Percentiles rank a stretch among this genome's conserved stretches.
Evolutionary conservation across 106 monocot genomes (phyloP).

Genomic region (Allium sativum): DNA sequence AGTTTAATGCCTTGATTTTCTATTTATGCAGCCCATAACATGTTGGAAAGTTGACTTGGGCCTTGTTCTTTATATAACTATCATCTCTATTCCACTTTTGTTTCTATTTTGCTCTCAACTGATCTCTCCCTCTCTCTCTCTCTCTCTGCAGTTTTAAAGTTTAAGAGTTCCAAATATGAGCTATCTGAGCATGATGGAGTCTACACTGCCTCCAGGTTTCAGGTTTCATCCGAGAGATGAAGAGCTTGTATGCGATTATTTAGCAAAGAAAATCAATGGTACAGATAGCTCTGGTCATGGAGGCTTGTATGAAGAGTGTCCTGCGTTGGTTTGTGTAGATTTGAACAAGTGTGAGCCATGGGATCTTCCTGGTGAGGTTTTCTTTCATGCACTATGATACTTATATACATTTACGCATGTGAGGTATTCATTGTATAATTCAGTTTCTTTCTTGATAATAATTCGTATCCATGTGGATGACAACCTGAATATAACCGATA

Average conservation of each 20-base stretch:
- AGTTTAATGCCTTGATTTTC: no score
- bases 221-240: conserved; percentile 80
- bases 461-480: neutral
- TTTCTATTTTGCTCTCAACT: neutral
- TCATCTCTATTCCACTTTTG: neutral
- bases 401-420: neutral
- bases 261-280: conserved; percentile 25
- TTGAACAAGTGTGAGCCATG: conserved; percentile 16
- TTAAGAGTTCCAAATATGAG: conserved; percentile 10
- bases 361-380: conserved; percentile 13
- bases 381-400: neutral
- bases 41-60: conserved; percentile 2
- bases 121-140: conserved; percentile 1
- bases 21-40: neutral
- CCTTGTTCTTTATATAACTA: neutral
- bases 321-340: conserved; percentile 7
- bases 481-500: neutral
- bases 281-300: neutral
- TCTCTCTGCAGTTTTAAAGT: no score
- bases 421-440: neutral
- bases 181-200: conserved; percentile 65
- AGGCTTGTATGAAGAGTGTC: neutral
- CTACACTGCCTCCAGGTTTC: conserved; percentile 65
- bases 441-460: neutral
- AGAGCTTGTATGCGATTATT: conserved; percentile 66